Base-by-base conservation (phyloP, 768 basidiomycete species). In the Podaxis sp. region DNA sequence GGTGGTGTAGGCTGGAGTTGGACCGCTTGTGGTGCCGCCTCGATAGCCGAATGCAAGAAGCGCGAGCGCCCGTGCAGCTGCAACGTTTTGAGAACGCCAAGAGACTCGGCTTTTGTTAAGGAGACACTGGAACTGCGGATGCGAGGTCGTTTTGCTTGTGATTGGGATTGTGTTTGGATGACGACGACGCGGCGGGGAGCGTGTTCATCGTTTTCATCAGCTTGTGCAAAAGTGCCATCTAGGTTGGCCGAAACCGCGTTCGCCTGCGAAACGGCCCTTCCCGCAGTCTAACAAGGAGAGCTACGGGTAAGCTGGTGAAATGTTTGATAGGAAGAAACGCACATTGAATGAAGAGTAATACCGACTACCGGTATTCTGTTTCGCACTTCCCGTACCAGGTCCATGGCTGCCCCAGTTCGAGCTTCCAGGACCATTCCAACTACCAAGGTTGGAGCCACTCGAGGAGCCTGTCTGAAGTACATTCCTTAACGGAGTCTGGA, bases 401-500 rank as follows among this genome's bases (percentile, higher is more conserved):
- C 87, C 84, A 44, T 84, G 65, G 41, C 54, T 80, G 62, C 81
- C 78, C 72, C 77, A 74, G 56, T 73, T 71, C 66, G 87, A 85
- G 67, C 80, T 69, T 60, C 58, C 58, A 38, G 59, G 61, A 50
- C 58, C 56, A 37, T 65, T 65, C 37, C 60, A 60, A 24, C 76
- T 73, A 71, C 30, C 57, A 22, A 64, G 26, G 30, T 56, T 52
- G 3, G 80, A 66, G 68, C 79, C 69, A 28, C 80, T 75, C 7
- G 81, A 78, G 7, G 83, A 76, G 10, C 77, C 73, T 48, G 83
- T 79, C 70, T 91, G 88, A 60, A 93, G 81, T 59, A 89, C 92
- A 82, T 89, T 93, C 63, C 91, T 80, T 72, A 93, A 78, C 0
- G 89, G 84, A 64, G 87, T 81, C 67, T 93, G 90, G 60, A 89